These are phyloP conservation scores for Fusarium buharicum DNA, from an alignment of 2,329 filamentous ascomycete species.

Conservation along the genomic window DNA sequence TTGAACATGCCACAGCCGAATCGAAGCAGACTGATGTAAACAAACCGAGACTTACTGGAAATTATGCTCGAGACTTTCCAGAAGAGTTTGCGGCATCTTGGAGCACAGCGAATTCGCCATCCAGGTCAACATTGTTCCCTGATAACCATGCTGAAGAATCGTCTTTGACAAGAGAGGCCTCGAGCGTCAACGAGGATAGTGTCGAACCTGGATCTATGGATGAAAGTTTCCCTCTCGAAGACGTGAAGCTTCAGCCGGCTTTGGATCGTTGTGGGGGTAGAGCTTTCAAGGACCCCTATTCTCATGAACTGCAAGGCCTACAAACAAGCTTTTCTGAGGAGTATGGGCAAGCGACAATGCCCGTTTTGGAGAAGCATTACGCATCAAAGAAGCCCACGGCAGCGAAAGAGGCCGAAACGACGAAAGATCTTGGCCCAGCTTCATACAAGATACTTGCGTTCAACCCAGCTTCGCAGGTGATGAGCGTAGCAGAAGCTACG, in stretches of 20 bases:
- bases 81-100: slow-evolving; percentile 61
- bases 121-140: slow-evolving; percentile 43
- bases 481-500: slow-evolving; percentile 69
- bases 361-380: slow-evolving; percentile 52
- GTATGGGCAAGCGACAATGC: slow-evolving; percentile 49
- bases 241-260: slow-evolving; percentile 45
- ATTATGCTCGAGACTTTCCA: slow-evolving; percentile 62
- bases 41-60: slow-evolving; percentile 55
- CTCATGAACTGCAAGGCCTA: slow-evolving; percentile 58
- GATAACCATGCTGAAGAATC: slow-evolving; percentile 14
- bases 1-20: slow-evolving; percentile 11
- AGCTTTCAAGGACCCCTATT: slow-evolving; percentile 52
- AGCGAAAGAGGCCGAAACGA: background rate
- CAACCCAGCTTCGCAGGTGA: slow-evolving; percentile 66
- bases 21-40: slow-evolving; percentile 2
- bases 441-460: slow-evolving; percentile 74
- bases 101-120: slow-evolving; percentile 47
- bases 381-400: background rate
- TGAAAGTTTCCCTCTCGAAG: slow-evolving; percentile 52
- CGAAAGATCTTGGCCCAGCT: slow-evolving; percentile 9
- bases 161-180: background rate
- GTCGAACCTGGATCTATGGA: slow-evolving; percentile 54
- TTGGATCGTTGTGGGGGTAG: slow-evolving; percentile 42
- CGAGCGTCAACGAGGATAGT: slow-evolving; percentile 41
- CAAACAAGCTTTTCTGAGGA: slow-evolving; percentile 61